Conservation (phyloP, 345 rosid species). For the Moricandia arvensis region DNA sequence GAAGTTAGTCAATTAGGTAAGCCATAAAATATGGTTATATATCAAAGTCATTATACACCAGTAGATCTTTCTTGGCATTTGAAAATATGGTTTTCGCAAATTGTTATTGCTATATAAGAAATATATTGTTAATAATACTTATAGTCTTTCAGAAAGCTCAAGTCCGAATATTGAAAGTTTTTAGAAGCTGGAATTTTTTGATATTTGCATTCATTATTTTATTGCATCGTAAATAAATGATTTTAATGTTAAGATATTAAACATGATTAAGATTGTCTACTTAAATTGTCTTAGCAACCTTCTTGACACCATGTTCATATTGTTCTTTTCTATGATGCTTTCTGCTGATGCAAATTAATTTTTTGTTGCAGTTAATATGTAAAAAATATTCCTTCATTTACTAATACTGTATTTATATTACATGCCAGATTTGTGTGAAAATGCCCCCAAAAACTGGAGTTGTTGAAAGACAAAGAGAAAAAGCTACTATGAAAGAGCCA, state of each 20-base stretch:
- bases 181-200: neutral
- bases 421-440: too few species aligned
- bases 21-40: neutral
- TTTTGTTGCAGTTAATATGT: neutral
- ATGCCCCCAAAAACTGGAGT: too few species aligned
- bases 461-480: too few species aligned
- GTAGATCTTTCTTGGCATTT: neutral
- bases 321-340: neutral
- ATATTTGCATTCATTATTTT: neutral
- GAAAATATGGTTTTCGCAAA: neutral
- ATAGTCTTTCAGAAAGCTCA: neutral
- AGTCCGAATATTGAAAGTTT: neutral
- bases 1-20: neutral
- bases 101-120: neutral
- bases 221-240: too few species aligned
- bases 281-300: conserved; percentile 4
- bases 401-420: too few species aligned
- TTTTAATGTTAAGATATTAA: too few species aligned
- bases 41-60: too few species aligned
- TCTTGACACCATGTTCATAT: neutral
- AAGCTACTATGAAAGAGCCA: too few species aligned
- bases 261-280: neutral
- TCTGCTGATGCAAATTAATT: neutral
- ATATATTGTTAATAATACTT: neutral
- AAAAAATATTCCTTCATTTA: too few species aligned